Base-by-base conservation (phyloP, 192 early-diverging fungal genomes). In the Spizellomyces punctatus region DNA sequence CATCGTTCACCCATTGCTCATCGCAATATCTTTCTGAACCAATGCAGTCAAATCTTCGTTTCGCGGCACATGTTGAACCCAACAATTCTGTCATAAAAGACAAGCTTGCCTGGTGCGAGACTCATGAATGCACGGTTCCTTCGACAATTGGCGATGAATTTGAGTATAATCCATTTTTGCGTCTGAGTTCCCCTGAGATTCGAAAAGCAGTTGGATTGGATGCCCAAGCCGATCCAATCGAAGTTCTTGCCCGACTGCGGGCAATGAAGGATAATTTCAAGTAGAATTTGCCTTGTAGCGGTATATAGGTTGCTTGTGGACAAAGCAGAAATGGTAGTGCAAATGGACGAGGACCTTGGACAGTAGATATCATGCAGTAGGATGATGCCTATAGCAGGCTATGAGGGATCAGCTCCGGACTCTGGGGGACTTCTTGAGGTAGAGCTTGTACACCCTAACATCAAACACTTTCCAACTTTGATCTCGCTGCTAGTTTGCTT, bases 121-220 rank as follows among this genome's bases (percentile, higher is more conserved):
- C 10, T 8, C 64, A 58, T 27, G 43, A 43, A 12, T 77, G 78
- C 19, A 96, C 95, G 0, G 88, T 98, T 43, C 95, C 96, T 6
- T 92, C 92, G 17, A 93, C 93, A 8, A 92, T 99, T 72, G 93
- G 83, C n/a, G 91, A 94, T 48, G 96, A 98, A 64, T 78, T 87
- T 58, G 74, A 82, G 41, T 91, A 87, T 66, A 98, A 98, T 63
- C 94, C 94, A 16, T 98, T 98, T 64, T 85, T 98, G 84, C 84
- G 95, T 21, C 90, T 94, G 43, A 78, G 88, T 67, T 17, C 45
- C 6, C 50, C 47, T 5, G 44, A 9, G 1, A 60, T 85, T n/a
- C 58, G 61, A 47, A 60, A 81, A 46, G 60, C 50, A 2, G 58
- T 76, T 9, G 72, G 68, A 10, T 8, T 66, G 12, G 42, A 27